Base-by-base conservation (phyloP, 768 basidiomycete genomes). In the Boletus edulis region DNA sequence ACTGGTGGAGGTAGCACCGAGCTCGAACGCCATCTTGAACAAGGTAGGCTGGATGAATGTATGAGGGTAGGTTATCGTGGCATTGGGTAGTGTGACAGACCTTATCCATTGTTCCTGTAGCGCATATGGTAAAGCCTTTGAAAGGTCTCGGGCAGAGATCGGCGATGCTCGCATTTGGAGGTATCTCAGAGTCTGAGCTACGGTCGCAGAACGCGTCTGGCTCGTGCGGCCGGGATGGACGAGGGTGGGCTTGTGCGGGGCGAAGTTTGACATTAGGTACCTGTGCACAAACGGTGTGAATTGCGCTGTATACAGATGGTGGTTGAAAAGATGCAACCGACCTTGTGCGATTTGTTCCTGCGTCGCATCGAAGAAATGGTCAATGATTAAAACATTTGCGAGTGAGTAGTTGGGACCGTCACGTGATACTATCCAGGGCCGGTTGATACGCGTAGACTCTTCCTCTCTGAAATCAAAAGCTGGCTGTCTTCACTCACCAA, bases 191-290 rank as follows among this genome's bases (percentile, higher is more conserved):
- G 57, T 85, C 81, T 73, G 73, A 50, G 72, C 80, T 73, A 69
- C 72, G 56, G 68, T 77, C 55, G 38, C 46, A 70, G 67, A 57
- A 72, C 75, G 46, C 51, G 69, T 66, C 47, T 55, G 57, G 52
- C 48, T 64, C 58, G 10, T 40, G 39, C 18, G 22, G 54, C 61
- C 49, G 54, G 0, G 48, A 20, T 1, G 44, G 65, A 64, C 57
- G 55, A 65, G 57, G 46, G 62, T 68, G 56, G 34, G 70, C 69
- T 52, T 76, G 77, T 13, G 82, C 83, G 4, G 89, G 89, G 18
- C 90, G 83, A 56, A 92, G 80, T 59, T 86, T 90, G 58, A 91
- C 90, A 75, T 87, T 87, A 3, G 90, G 89, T 15, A 92, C 89
- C 89, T 91, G 55, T 27, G 22, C 5, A 50, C 44, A 46, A n/a